Percentiles rank a stretch among this genome's conserved stretches.
Conservation (phyloP, 345 rosid genomes). For the Trapa incisa region DNA sequence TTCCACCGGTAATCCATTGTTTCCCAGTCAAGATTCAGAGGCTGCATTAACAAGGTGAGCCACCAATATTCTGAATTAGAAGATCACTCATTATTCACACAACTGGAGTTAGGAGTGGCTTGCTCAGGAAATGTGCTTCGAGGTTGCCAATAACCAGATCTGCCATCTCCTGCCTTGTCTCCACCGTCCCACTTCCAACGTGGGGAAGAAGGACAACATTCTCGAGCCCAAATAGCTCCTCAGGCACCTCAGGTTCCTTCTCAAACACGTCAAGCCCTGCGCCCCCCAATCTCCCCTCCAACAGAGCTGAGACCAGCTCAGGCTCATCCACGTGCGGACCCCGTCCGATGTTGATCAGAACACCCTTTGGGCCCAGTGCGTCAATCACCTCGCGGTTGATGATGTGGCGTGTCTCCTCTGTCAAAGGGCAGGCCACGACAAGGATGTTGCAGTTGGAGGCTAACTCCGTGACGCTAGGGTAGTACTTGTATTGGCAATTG, state of each 20-base stretch:
- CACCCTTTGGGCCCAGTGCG: conserved; percentile 36
- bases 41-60: neutral
- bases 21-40: neutral
- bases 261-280: conserved; percentile 33
- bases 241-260: conserved; percentile 29
- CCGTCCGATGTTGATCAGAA: conserved; percentile 34
- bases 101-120: conserved; percentile 16
- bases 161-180: conserved; percentile 17
- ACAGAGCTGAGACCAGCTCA: conserved; percentile 29
- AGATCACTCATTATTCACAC: conserved; percentile 9
- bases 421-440: conserved; percentile 30
- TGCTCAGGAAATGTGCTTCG: conserved; percentile 18
- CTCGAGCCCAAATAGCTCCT: conserved; percentile 26
- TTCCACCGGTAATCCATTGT: neutral
- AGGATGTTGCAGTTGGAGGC: conserved; percentile 31
- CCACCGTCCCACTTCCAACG: conserved; percentile 24
- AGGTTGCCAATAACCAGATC: conserved; percentile 18
- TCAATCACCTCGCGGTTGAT: conserved; percentile 26
- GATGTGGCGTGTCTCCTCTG: conserved; percentile 23
- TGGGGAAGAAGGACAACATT: conserved; percentile 38
- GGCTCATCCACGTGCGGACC: conserved; percentile 34
- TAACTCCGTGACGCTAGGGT: conserved; percentile 18
- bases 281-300: conserved; percentile 33
- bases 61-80: neutral
- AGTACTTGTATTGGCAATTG: conserved; percentile 20